These are phyloP conservation scores for Kwoniella sp. DNA, from an alignment of 768 basidiomycete species.

Conservation along the genomic window DNA sequence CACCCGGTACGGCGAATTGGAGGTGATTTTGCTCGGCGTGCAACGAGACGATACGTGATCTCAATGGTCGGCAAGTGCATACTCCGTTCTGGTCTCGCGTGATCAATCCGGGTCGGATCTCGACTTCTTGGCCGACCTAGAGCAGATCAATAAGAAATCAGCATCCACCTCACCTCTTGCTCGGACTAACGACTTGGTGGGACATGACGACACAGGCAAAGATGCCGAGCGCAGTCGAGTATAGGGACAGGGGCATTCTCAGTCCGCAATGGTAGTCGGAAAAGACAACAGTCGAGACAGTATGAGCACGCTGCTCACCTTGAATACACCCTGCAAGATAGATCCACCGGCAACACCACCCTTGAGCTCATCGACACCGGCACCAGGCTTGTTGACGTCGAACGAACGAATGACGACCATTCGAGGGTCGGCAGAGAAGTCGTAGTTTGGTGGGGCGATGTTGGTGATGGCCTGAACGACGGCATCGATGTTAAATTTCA, in stretches of 20 bases:
- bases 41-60: conserved; percentile 84
- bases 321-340: conserved; percentile 87
- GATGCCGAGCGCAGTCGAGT: no score
- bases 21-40: conserved; percentile 94
- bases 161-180: no score
- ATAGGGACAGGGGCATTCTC: no score
- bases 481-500: conserved; percentile 99
- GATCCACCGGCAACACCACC: conserved; percentile 98
- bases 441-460: conserved; percentile 90
- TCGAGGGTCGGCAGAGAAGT: conserved; percentile 86
- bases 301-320: conserved; percentile 51
- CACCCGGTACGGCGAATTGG: conserved; percentile 94
- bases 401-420: conserved; percentile 99
- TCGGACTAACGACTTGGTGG: no score
- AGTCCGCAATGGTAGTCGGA: no score
- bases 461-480: conserved; percentile 98
- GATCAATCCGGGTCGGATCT: conserved; percentile 95
- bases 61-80: conserved; percentile 90
- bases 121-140: conserved; percentile 82
- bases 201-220: no score
- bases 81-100: conserved; percentile 89
- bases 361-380: conserved; percentile 94
- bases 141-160: not conserved
- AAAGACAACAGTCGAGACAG: not conserved
- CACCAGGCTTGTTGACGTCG: conserved; percentile 98